Evolutionary conservation across 2,329 filamentous ascomycete species (phyloP), one percentile per base, ranked within the genome.

Genomic region (Elsinoe fawcettii): DNA sequence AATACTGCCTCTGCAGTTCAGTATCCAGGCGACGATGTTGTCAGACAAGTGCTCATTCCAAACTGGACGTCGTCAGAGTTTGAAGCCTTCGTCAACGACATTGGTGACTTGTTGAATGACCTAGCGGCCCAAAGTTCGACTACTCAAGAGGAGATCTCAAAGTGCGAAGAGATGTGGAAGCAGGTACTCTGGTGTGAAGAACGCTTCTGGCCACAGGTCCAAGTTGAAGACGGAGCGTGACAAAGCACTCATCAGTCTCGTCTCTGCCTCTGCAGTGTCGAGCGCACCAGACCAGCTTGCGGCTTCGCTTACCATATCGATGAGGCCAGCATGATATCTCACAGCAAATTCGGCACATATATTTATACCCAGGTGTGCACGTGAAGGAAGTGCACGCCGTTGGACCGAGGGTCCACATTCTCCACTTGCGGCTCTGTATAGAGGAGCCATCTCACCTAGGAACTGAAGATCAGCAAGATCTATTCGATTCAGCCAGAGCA

Each of bases 21-120:
- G 63, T 53, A 43, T 14, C 14, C 22, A 18, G 22, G 25, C 23
- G 71, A 75, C 27, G 75, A 77, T 65, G 75, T 77, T 16, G 69
- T 75, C 62, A 71, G 74, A 60, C 70, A 75, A 65, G 71, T 73
- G 0, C 70, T 78, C 27, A 77, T 78, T 39, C 76, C 76, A 0
- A 78, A 78, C 60, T 78, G 76, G 76, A 77, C 73, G 5, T 73
- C 71, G 9, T 67, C 68, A 6, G 74, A 76, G 49, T 78, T 77
- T 62, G 69, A 68, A 64, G 75, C 73, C 55, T 77, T 78, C 60
- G 75, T 78, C 27, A 69, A 75, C 57, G 70, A 71, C 22, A 71
- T 74, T 56, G 71, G 74, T 32, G 67, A 67, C 2, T 67, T 78
- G 36, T 73, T 77, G 51, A 73, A 78, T 60, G 74, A 76, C 61